phyloP scores from a whole-genome alignment of 2,329 filamentous ascomycete genomes.

The Pseudocercospora eumusae region DNA sequence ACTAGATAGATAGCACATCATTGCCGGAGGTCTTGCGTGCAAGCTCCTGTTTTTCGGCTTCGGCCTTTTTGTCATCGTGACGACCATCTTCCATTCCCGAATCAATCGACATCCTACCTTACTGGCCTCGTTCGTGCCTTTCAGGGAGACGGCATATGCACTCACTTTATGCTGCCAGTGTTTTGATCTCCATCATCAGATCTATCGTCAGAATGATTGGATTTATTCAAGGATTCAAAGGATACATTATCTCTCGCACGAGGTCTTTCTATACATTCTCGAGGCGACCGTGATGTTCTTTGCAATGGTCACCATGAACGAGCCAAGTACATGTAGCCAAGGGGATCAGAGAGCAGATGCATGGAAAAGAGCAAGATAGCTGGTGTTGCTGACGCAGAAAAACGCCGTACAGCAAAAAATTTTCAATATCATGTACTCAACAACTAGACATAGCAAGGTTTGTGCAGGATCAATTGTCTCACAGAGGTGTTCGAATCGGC shows the following conservation, averaged over 20 bases:
- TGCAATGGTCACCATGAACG: constrained; percentile 10
- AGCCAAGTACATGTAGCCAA: constrained; percentile 12
- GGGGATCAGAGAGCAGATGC: neutral
- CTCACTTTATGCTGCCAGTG: constrained; percentile 47
- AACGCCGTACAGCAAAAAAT: neutral
- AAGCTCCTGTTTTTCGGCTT: constrained; percentile 57
- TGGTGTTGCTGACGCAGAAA: neutral
- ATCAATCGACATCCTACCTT: constrained; percentile 12
- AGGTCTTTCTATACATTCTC: constrained; percentile 30
- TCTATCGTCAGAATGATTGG: constrained; percentile 53
- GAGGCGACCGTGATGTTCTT: constrained; percentile 19
- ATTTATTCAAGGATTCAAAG: constrained; percentile 49
- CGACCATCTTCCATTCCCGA: constrained; percentile 35
- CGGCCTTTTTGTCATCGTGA: constrained; percentile 48
- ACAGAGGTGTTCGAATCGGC: too few relatives aligned
- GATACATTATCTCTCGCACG: constrained; percentile 47
- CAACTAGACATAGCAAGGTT: neutral
- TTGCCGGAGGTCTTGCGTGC: constrained; percentile 48
- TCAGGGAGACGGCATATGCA: constrained; percentile 45
- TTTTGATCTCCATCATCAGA: constrained; percentile 53
- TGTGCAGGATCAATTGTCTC: neutral
- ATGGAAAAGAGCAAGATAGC: neutral
- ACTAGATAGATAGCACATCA: constrained; percentile 2
- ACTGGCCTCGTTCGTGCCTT: constrained; percentile 23
- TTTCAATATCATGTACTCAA: neutral